phyloP scores from a whole-genome alignment of 2,329 filamentous ascomycete species.

The Aspergillus floridensis region DNA sequence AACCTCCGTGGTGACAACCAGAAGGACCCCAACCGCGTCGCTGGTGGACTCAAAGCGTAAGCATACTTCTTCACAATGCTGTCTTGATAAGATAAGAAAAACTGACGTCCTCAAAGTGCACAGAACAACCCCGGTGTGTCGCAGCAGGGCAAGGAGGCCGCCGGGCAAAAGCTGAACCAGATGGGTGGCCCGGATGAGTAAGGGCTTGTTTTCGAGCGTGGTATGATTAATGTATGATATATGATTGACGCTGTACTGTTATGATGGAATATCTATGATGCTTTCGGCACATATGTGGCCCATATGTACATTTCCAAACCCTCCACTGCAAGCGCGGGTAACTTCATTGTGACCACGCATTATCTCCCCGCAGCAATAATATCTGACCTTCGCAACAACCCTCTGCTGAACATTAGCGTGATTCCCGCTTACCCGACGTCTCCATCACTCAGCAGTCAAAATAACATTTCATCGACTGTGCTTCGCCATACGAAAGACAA shows the following conservation, averaged over 20 bases:
- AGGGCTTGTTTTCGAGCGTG: background rate
- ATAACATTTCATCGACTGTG: no score
- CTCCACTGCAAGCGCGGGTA: no score
- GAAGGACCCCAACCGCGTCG: slow-evolving; percentile 18
- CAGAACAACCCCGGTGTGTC: slow-evolving; percentile 9
- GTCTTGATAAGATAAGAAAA: background rate
- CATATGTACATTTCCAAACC: no score
- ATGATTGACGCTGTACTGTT: background rate
- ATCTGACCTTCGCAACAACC: no score
- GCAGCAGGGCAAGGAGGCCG: slow-evolving; percentile 6
- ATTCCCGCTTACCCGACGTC: no score
- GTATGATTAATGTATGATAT: background rate
- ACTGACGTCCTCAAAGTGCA: background rate
- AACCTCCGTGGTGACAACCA: slow-evolving; percentile 7
- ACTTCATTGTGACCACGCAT: no score
- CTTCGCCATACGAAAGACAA: no score
- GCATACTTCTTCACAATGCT: background rate
- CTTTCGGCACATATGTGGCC: background rate
- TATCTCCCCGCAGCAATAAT: no score
- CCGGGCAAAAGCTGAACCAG: slow-evolving; percentile 1
- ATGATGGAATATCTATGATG: background rate
- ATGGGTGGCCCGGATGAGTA: slow-evolving; percentile 7
- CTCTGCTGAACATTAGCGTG: no score
- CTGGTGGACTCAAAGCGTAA: slow-evolving; percentile 18
- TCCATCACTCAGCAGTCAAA: no score